Base-by-base conservation (phyloP, 129 eudicot species). In the Logfia minima region DNA sequence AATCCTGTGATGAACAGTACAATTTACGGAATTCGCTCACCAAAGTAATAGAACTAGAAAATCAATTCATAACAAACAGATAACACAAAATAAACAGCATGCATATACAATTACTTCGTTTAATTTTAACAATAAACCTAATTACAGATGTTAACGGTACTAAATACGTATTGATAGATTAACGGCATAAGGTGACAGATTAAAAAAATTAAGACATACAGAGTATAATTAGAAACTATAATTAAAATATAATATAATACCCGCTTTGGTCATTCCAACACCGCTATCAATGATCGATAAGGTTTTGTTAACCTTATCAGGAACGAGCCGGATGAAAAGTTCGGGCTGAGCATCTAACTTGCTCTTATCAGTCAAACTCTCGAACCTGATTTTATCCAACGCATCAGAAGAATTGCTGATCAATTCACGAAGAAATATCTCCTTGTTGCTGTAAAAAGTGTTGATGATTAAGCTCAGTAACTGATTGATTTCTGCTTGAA, bases 261-360 rank as follows among this genome's bases (percentile, higher is more conserved):
- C 98, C 86, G 96, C 87, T 92, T 92, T 89, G 3, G 93, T 89
- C 96, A 92, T 92, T 63, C 98, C 98, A 58, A 92, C 41, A n/a
- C 98, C 98, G 34, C 96, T 92, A 81, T 92, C 98, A 32, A 88
- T 92, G 58, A 92, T 85, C 0, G 98, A 86, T 5, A 92, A 79
- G 16, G 96, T 92, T 77, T 92, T 92, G 80, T 90, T 92, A 10
- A 76, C 92, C 89, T 92, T 92, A 66, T 92, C 98, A 13, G 98
- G 93, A 13, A 92, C 92, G 16, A 92, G 74, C 58, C 96, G 75
- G 77, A 92, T 92, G 75, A 90, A 90, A n/a, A 92, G 86, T 75
- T 92, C 96, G 0, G 98, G 98, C 41, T 89, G 97, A 29, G 96
- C 91, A 82, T 89, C 92, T 14, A 92, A 92, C 48, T 92, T 92